Base-by-base conservation (phyloP, 2,329 filamentous ascomycete species). In the Ceratocystis diversiconidia region DNA sequence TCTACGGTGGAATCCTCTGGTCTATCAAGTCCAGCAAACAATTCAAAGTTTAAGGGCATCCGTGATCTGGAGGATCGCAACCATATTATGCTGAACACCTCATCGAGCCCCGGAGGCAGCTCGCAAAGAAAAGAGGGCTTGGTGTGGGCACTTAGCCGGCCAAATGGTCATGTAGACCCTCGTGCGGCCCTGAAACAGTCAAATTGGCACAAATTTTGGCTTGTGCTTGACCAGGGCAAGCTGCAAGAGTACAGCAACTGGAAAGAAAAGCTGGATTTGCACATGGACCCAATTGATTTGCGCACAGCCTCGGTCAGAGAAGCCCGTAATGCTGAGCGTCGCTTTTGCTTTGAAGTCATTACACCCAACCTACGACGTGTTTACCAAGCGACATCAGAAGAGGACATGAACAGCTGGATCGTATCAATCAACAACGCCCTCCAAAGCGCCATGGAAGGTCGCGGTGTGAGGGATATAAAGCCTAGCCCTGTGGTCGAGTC, bases 191-290 rank as follows among this genome's bases (percentile, higher is more conserved):
- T 99, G 70, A 97, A 96, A 73, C 96, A 97, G 74, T 91, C 95
- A 75, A 92, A 90, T 62, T 99, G 94, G 94, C 94, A 99, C 75
- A 99, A 99, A 89, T 99, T 97, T 76, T 99, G 94, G 94, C 95
- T 99, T 69, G 94, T 99, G 1, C 80, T 99, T 57, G 95, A 97
- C 73, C 92, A 96, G 75, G 94, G 94, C 28, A 96, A 94, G 73
- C 81, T 99, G 17, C 96, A 92, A 1, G 94, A 99, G 73, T 99
- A 99, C 76, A 96, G 92, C 73, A 97, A 99, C 74, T 99, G 94
- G 94, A 99, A 99, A 76, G 90, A 99, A 74, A 92, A 85, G 74
- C 82, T 99, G 28, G 94, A 99, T 75, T 79, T 97, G 30, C 95
- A 99, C 74, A 97, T 96, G 85, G 94, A 97, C 1, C 94, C 94